Base-by-base conservation (phyloP, 2,329 filamentous ascomycete species). In the Penicillium janthinellum region DNA sequence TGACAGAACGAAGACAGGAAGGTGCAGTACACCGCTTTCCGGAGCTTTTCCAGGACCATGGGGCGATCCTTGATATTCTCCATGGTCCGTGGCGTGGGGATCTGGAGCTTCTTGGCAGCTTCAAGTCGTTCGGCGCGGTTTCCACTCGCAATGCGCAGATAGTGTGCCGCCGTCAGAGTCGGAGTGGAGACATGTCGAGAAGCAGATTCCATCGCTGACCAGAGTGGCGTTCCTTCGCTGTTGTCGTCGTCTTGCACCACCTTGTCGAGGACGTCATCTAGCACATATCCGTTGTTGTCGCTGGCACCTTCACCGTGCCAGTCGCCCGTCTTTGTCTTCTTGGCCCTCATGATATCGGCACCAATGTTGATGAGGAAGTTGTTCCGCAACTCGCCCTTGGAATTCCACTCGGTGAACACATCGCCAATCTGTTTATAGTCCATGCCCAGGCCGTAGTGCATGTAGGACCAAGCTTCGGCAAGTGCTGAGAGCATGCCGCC, bases 231-330 rank as follows among this genome's bases (percentile, higher is more conserved):
- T 0, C 88, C 87, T 71, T 90, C 88, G 42, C 85, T 84, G 54
- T 84, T 81, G 35, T 87, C 86, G 20, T 85, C 83, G 64, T 90
- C 88, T 73, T 91, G 88, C 0, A 90, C 87, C 0, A 91, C 88
- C 69, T 90, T 90, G 73, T 90, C 88, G 54, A 86, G 81, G 1
- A 90, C 83, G 20, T 84, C 79, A 31, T 84, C 82, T 1, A 91
- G 78, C 0, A 90, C 83, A 38, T 84, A 81, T 54, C 78, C 71
- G 12, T 75, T 75, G 4, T 78, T 71, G 0, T 63, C 60, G 41
- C 71, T 69, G 12, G 67, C 64, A 3, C 69, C 73, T 61, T 77
- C 73, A 5, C 74, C 75, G 17, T 68, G 66, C 2, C 68, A 60
- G 51, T 77, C 75, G 1, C 75, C 71, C 3, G 73, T 31, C 0